Percentiles rank a stretch among this genome's conserved stretches.
These are phyloP conservation scores for Phytophthora podocarpi DNA, from an alignment of 352 stramenopile genomes.

Conservation along the genomic window DNA sequence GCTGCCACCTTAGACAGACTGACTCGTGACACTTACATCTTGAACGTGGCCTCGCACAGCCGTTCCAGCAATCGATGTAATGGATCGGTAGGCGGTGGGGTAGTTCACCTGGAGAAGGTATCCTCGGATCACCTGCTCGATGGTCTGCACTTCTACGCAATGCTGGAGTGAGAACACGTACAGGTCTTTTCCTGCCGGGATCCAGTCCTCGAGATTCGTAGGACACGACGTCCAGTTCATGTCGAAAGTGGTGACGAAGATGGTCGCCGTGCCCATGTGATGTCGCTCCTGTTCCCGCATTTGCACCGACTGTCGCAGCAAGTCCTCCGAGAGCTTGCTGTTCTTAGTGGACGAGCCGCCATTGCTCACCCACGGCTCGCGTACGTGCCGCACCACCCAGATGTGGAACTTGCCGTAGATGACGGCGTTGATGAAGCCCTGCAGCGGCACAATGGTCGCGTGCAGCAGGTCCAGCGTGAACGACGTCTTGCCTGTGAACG, in stretches of 20 bases:
- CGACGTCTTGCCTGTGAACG: conserved; percentile 57
- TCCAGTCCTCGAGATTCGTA: conserved; percentile 75
- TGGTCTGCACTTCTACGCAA: conserved; percentile 62
- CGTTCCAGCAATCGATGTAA: conserved; percentile 80
- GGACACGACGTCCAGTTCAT: conserved; percentile 79
- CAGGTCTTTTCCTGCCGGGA: conserved; percentile 72
- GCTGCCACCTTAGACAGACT: neutral
- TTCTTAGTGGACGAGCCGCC: conserved; percentile 40
- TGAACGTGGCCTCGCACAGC: conserved; percentile 57
- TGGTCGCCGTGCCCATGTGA: conserved; percentile 70
- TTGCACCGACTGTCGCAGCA: conserved; percentile 37
- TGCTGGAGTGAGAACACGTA: conserved; percentile 88
- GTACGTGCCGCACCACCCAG: conserved; percentile 71
- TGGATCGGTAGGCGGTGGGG: conserved; percentile 76
- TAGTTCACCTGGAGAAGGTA: conserved; percentile 83
- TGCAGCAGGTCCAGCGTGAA: conserved; percentile 76
- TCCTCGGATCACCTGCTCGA: conserved; percentile 71
- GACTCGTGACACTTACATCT: conserved; percentile 49
- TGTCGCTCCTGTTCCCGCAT: conserved; percentile 53
- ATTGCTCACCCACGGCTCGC: conserved; percentile 41
- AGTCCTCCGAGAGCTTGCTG: conserved; percentile 51
- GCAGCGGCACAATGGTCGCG: conserved; percentile 77
- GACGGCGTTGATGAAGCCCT: conserved; percentile 85
- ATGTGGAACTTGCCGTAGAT: conserved; percentile 90
- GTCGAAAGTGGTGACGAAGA: conserved; percentile 87